These are phyloP conservation scores for Phoenix roebelenii DNA, from an alignment of 176 grass and related monocot species.

Conservation along the genomic window DNA sequence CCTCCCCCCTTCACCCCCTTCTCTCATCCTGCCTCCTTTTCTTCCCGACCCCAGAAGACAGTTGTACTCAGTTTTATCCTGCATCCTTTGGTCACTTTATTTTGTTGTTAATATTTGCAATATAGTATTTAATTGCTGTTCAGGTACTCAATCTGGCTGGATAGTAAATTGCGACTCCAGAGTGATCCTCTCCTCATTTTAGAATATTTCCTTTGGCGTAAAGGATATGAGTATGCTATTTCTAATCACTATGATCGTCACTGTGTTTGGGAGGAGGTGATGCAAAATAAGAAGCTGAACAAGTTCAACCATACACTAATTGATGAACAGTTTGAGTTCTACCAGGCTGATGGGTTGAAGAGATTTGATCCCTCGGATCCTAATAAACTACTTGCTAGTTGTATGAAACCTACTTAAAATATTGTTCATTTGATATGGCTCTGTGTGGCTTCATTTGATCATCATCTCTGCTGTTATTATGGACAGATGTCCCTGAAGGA, in stretches of 20 bases:
- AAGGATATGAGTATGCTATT: constrained; percentile 91
- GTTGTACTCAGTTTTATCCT: too few species aligned
- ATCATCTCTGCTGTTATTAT: constrained; percentile 11
- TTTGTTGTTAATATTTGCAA: too few species aligned
- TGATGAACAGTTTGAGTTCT: constrained; percentile 96
- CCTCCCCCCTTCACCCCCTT: too few species aligned
- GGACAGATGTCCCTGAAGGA: constrained; percentile 94
- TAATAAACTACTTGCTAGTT: constrained; percentile 78
- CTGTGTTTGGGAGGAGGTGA: constrained; percentile 95
- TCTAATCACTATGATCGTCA: constrained; percentile 96
- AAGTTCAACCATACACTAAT: constrained; percentile 97
- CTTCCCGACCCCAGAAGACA: too few species aligned
- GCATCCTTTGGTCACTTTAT: too few species aligned
- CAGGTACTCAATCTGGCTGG: constrained; percentile 98
- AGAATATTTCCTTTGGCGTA: constrained; percentile 94
- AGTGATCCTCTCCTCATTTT: constrained; percentile 88
- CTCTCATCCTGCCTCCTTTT: too few species aligned
- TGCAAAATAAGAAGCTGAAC: constrained; percentile 93
- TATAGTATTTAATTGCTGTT: background rate
- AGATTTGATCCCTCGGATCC: constrained; percentile 69
- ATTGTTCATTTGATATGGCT: too few species aligned
- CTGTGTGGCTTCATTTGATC: background rate
- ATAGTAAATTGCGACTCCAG: constrained; percentile 94
- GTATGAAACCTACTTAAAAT: constrained; percentile 36
- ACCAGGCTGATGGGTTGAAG: constrained; percentile 77